Base-by-base conservation (phyloP, 306 rosid species). In the Cyclanthera cordifolia region DNA sequence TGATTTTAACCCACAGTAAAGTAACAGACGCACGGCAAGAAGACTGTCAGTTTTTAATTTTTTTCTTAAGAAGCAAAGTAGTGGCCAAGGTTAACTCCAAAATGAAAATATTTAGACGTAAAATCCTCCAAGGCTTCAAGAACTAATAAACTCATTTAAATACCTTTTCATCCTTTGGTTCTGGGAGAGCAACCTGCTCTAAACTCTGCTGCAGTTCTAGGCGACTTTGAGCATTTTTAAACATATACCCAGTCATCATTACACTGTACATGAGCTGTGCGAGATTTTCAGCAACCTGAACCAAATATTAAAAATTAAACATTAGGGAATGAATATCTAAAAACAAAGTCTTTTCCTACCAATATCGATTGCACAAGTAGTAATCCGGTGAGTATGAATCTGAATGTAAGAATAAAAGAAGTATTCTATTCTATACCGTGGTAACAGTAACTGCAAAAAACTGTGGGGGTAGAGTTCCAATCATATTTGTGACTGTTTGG, bases 231-330 rank as follows among this genome's bases (percentile, higher is more conserved):
- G 95, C 99, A 80, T 93, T 93, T 81, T 81, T 88, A 78, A 93
- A 93, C 94, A 93, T 93, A 69, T 93, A 93, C 59, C 96, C 99
- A 51, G 99, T 93, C 99, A 93, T 93, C 85, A 93, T 83, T 74
- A 90, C 84, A 75, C 99, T 93, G 82, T 93, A 93, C 99, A 93
- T 93, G 70, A 93, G 96, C 60, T 93, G 99, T 11, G 99, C 99
- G 41, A 93, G 90, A 81, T 93, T 93, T 80, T 93, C 99, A 34
- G 99, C 99, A 43, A 93, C 99, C 99, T 90, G 81, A 73, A 82
- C 74, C 53, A 53, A 34, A 77, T 71, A 32, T 37, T 19, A 34
- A 23, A 48, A 28, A 50, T 45, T 32, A 56, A 79, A 76, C 68
- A 39, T 59, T 2, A 57, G 20, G 15, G 30, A 7, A 16, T 57